Base-by-base conservation (phyloP, 108 stramenopile species). In the Pseudonitzschia multiseries region DNA sequence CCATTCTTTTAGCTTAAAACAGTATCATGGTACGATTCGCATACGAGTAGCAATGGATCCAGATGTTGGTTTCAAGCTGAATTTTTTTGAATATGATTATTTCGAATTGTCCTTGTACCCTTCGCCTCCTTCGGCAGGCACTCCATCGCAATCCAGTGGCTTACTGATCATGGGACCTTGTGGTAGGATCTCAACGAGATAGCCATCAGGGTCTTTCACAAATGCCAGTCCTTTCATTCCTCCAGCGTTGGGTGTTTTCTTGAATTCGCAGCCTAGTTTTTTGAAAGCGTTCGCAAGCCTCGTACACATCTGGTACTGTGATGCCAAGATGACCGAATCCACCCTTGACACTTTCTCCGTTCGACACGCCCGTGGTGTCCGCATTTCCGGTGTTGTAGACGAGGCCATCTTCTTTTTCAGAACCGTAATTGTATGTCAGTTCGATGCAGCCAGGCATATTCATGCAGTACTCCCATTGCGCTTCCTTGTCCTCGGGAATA, bases 271-370 rank as follows among this genome's bases (percentile, higher is more conserved):
- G 46, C 94, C 94, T 79, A 88, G 77, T 51, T 82, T 76, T 44
- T 87, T 76, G 73, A 96, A n/a, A 85, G 22, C 68, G 81, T 72
- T 93, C 91, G 73, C 96, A 95, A 0, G 96, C 93, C 74, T 83
- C 74, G 73, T 98, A 95, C 17, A 99, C 99, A 85, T 98, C 96
- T 70, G 92, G 93, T n/a, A 95, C 95, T 43, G 95, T 75, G 79
- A 98, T 95, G 50, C 96, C 99, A 80, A 99, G 82, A 80, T 99
- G 99, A 22, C 98, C 98, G 86, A 97, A 99, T 40, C 99, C 99
- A 52, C 94, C 89, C 51, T 89, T 84, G 44, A 88, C 96, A 63
- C 97, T 96, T 79, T 96, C 95, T 64, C 83, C 83, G 60, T 83
- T 67, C 36, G 50, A 22, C 24, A 83, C 76, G n/a, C 87, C 87